Percentiles rank a stretch among this genome's conserved stretches.
These are phyloP conservation scores for Biscogniauxia marginata DNA, from an alignment of 2,329 filamentous ascomycete genomes.

Conservation along the genomic window DNA sequence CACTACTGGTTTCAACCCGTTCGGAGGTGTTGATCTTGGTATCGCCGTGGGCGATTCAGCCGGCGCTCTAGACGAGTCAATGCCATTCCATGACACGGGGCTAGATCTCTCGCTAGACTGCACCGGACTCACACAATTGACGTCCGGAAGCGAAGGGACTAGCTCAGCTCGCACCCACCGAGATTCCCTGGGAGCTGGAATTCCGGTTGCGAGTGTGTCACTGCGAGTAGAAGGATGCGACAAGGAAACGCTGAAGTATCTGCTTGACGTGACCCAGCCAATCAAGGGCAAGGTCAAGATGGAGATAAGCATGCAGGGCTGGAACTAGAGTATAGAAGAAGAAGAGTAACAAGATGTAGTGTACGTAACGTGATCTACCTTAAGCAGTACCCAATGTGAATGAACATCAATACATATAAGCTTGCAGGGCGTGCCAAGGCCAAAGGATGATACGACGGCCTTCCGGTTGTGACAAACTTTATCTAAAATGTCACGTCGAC, in stretches of 20 bases:
- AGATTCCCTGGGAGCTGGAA: neutral
- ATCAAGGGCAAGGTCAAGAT: slow-evolving; percentile 1
- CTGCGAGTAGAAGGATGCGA: neutral
- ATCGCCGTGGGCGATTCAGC: neutral
- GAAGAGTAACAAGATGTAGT: neutral
- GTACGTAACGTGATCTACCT: neutral
- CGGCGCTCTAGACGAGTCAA: neutral
- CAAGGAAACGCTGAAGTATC: slow-evolving; percentile 2
- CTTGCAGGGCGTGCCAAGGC: neutral
- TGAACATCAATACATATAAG: neutral
- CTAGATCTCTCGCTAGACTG: neutral
- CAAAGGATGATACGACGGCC: neutral
- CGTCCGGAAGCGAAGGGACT: neutral
- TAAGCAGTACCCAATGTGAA: neutral
- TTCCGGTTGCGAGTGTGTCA: neutral
- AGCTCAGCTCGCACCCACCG: neutral
- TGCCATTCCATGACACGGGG: neutral
- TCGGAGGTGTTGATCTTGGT: neutral
- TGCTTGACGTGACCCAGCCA: neutral
- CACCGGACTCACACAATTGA: neutral
- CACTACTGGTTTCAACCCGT: neutral
- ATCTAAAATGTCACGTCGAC: neutral
- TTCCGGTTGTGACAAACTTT: neutral
- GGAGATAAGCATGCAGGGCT: neutral
- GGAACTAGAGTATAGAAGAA: no score